Evolutionary conservation across 1,284 basidiomycete genomes (phyloP), one percentile per base, ranked within the genome.

Genomic region (Ganoderma boninense): DNA sequence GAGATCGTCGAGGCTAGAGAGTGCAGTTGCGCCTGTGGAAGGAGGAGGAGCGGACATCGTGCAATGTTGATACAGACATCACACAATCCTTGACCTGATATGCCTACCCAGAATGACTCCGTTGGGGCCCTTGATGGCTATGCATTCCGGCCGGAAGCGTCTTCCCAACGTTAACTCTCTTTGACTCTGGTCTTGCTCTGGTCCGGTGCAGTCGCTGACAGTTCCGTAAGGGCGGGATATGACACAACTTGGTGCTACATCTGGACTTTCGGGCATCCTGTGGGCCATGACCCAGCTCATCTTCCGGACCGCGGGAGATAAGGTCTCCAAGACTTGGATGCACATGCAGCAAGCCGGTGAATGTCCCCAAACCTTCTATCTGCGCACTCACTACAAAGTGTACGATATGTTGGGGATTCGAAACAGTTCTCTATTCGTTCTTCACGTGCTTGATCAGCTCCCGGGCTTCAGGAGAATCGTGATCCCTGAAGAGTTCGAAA

Each of bases 401-500:
- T 43, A 38, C 44, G 26, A 49, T 43, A 69, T 10, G 38, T 38
- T 38, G 38, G 38, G 1, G 18, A 46, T 4, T 7, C 4, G 10
- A 11, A 49, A 23, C n/a, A 11, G 16, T n/a, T 11, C 46, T 23
- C n/a, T 49, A 49, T 29, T 52, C 4, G 11, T 64, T 61, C 65
- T 74, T 74, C 38, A 76, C 70, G 43, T 74, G 77, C 23, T 43
- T 49, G 8, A 64, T 4, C 42, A 73, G 71, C 68, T 72, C 74
- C 69, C 69, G 65, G 40, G 38, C 72, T 64, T 69, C 73, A 1
- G 62, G 40, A 35, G 67, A 63, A 40, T 70, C 60, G 3, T 62
- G 62, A 46, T 76, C 81, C n/a, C 70, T 73, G 70, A 82, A 84
- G 43, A 87, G 69, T 26, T 75, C 73, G 32, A 80, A 65, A 70